These are phyloP conservation scores for Macrophomina tecta DNA, from an alignment of 2,329 filamentous ascomycete genomes.

Conservation along the genomic window DNA sequence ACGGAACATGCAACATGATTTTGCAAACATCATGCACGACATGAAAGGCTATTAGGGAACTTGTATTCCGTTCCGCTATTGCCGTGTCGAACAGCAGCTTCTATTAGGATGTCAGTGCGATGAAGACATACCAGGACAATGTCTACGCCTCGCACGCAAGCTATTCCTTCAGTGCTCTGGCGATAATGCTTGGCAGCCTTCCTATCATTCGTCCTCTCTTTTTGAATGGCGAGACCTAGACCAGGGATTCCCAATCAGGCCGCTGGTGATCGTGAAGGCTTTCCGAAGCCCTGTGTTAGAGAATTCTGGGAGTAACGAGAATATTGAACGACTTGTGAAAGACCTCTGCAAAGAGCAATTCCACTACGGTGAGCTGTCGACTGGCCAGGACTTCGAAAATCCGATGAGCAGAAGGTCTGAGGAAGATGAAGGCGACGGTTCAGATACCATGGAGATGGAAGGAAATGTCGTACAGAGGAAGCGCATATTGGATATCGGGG, in stretches of 20 bases:
- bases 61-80: neutral
- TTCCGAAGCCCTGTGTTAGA: neutral
- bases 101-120: neutral
- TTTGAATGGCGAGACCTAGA: neutral
- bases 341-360: neutral
- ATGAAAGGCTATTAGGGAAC: neutral
- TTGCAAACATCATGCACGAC: neutral
- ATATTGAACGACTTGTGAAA: neutral
- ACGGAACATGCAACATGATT: neutral
- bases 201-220: neutral
- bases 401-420: too few species aligned
- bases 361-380: neutral
- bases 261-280: neutral
- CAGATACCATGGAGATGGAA: neutral
- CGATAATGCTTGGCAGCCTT: neutral
- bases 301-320: neutral
- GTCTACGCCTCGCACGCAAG: neutral
- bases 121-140: neutral
- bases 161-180: neutral
- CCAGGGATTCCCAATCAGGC: neutral
- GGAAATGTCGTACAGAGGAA: neutral
- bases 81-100: neutral
- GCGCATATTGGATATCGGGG: neutral
- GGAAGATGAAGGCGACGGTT: too few species aligned
- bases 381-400: too few species aligned